Conservation (phyloP, 2,329 filamentous ascomycete genomes). For the Apiospora arundinis region DNA sequence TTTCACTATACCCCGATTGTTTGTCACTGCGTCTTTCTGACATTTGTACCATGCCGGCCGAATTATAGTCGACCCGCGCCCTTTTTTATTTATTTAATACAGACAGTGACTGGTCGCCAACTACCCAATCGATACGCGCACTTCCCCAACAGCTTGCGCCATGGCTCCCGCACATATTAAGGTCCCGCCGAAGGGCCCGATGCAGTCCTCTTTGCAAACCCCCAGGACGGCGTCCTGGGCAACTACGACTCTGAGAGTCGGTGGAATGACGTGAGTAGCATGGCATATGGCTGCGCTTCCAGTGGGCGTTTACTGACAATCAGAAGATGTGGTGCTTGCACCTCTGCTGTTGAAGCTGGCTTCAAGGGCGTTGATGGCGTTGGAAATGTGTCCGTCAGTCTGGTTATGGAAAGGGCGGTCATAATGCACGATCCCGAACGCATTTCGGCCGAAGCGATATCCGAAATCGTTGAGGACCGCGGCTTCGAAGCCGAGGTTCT, state of each 20-base stretch:
- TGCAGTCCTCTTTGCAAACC: constrained; percentile 40
- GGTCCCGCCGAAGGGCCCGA: constrained; percentile 49
- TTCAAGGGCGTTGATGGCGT: constrained; percentile 85
- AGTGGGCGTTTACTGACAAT: constrained; percentile 36
- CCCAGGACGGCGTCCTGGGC: constrained; percentile 70
- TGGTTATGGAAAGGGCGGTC: constrained; percentile 96
- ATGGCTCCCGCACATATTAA: constrained; percentile 61
- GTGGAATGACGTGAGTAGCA: constrained; percentile 76
- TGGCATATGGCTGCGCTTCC: constrained; percentile 13
- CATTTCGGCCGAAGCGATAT: constrained; percentile 76
- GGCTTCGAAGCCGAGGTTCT: constrained; percentile 92
- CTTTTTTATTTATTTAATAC: not conserved
- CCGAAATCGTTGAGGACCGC: constrained; percentile 87
- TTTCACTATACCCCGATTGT: not conserved
- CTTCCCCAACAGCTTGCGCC: not conserved
- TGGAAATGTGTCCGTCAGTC: constrained; percentile 85
- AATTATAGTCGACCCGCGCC: constrained; percentile 8
- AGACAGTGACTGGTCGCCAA: not conserved
- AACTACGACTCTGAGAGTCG: constrained; percentile 88
- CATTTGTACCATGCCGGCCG: constrained; percentile 2
- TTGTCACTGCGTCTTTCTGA: not conserved
- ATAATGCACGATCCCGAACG: constrained; percentile 83
- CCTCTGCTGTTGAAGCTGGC: constrained; percentile 90
- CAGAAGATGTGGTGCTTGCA: constrained; percentile 83
- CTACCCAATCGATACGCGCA: not conserved